phyloP scores from a whole-genome alignment of 768 basidiomycete genomes.

The Amanita jacksonii region DNA sequence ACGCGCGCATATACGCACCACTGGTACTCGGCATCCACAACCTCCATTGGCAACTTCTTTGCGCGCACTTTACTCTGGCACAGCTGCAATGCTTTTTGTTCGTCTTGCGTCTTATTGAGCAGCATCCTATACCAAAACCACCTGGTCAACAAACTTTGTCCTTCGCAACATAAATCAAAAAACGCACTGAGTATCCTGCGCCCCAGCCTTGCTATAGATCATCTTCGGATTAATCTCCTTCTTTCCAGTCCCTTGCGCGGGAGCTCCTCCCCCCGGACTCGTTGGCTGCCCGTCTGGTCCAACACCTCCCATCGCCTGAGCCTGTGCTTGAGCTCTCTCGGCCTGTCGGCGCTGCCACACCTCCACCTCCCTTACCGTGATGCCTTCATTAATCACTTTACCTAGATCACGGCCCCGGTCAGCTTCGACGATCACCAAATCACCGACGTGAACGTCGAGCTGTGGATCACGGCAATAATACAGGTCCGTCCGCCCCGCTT shows the following conservation, averaged over 20 bases:
- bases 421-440: constrained; percentile 93
- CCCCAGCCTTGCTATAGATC: constrained; percentile 84
- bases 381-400: constrained; percentile 83
- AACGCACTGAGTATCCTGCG: constrained; percentile 67
- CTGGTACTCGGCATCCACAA: constrained; percentile 97
- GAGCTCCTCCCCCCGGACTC: constrained; percentile 32
- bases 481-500: constrained; percentile 90
- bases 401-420: constrained; percentile 92
- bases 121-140: constrained; percentile 49
- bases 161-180: no score
- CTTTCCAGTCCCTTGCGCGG: constrained; percentile 36
- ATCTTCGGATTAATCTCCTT: constrained; percentile 97
- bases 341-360: constrained; percentile 78
- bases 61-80: constrained; percentile 89
- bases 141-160: no score
- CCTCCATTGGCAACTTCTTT: constrained; percentile 96
- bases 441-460: constrained; percentile 65
- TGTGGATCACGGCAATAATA: constrained; percentile 77
- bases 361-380: constrained; percentile 85
- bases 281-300: constrained; percentile 30
- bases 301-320: constrained; percentile 13
- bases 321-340: constrained; percentile 22
- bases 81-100: constrained; percentile 82
- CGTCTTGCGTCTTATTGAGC: constrained; percentile 79
- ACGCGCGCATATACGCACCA: constrained; percentile 48